A percentile compares a stretch with the other conserved stretches of the same genome.
These are phyloP conservation scores for Lactifluus hygrophoroides DNA, from an alignment of 768 basidiomycete species.

Conservation along the genomic window DNA sequence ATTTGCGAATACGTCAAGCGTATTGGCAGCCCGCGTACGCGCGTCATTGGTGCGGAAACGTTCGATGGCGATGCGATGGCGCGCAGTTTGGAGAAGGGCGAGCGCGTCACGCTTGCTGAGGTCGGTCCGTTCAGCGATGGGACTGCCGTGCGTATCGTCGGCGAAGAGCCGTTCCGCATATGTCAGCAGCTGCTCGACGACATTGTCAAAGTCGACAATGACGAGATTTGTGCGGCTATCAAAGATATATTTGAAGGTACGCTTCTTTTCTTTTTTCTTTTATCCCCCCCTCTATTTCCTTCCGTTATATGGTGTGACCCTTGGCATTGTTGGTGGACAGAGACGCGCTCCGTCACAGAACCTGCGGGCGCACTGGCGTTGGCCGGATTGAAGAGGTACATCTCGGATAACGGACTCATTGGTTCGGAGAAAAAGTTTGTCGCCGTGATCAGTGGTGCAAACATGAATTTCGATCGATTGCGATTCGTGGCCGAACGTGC, in stretches of 20 bases:
- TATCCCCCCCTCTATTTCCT: background rate
- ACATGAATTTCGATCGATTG: conserved; percentile 97
- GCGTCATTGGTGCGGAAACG: conserved; percentile 89
- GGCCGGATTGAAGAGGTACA: conserved; percentile 86
- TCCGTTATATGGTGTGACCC: background rate
- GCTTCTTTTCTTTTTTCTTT: conserved; percentile 1
- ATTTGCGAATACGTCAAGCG: conserved; percentile 88
- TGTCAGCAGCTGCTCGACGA: conserved; percentile 80
- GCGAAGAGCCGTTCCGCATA: conserved; percentile 89
- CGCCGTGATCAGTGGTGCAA: conserved; percentile 89
- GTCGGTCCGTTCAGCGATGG: conserved; percentile 97
- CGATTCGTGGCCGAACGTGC: conserved; percentile 99
- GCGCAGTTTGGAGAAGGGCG: conserved; percentile 68
- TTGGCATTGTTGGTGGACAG: conserved; percentile 33
- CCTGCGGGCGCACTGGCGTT: conserved; percentile 91
- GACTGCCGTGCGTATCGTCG: conserved; percentile 93
- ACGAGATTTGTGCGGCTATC: conserved; percentile 97
- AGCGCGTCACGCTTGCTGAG: conserved; percentile 75
- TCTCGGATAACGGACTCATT: conserved; percentile 69
- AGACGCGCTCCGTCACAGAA: conserved; percentile 93
- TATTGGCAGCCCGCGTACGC: conserved; percentile 75
- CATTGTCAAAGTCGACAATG: conserved; percentile 80
- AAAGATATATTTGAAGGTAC: conserved; percentile 97
- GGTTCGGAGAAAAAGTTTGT: conserved; percentile 85
- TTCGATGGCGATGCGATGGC: conserved; percentile 93